phyloP scores from a whole-genome alignment of 805 yeast genomes.

The Kuraishia capsulata region DNA sequence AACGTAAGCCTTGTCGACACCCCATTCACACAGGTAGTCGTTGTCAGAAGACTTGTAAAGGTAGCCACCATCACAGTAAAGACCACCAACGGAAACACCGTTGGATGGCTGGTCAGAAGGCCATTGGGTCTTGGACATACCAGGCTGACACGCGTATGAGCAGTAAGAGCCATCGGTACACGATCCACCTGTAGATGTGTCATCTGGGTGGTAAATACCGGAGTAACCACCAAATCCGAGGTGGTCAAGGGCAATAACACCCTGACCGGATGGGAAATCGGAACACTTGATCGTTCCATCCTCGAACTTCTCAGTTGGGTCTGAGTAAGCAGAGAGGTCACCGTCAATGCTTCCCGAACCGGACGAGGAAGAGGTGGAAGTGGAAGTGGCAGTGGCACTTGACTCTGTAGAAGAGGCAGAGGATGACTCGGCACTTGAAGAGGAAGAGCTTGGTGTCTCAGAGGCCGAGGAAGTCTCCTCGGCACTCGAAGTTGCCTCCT shows the following conservation, averaged over 20 bases:
- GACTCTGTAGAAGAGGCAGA: conserved; percentile 20
- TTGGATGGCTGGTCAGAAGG: conserved; percentile 55
- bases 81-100: conserved; percentile 70
- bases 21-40: conserved; percentile 59
- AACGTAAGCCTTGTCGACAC: conserved; percentile 43
- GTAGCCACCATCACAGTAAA: conserved; percentile 49
- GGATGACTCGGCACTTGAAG: conserved; percentile 10
- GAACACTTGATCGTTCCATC: conserved; percentile 68
- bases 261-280: conserved; percentile 71
- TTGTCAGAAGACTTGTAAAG: conserved; percentile 51
- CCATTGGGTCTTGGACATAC: conserved; percentile 80
- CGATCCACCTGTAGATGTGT: conserved; percentile 39
- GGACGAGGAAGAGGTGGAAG: conserved; percentile 14
- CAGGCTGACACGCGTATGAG: conserved; percentile 71
- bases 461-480: conserved; percentile 14
- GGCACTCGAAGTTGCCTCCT: conserved; percentile 13
- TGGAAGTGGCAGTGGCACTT: conserved; percentile 22
- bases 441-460: conserved; percentile 6
- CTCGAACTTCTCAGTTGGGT: conserved; percentile 52
- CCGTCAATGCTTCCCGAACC: conserved; percentile 33
- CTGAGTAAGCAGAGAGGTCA: conserved; percentile 45
- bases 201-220: conserved; percentile 43
- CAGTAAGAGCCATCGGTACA: conserved; percentile 66
- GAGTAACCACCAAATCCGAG: conserved; percentile 79
- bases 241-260: conserved; percentile 69